Base-by-base conservation (phyloP, 2,329 filamentous ascomycete genomes). In the Capronia coronata region DNA sequence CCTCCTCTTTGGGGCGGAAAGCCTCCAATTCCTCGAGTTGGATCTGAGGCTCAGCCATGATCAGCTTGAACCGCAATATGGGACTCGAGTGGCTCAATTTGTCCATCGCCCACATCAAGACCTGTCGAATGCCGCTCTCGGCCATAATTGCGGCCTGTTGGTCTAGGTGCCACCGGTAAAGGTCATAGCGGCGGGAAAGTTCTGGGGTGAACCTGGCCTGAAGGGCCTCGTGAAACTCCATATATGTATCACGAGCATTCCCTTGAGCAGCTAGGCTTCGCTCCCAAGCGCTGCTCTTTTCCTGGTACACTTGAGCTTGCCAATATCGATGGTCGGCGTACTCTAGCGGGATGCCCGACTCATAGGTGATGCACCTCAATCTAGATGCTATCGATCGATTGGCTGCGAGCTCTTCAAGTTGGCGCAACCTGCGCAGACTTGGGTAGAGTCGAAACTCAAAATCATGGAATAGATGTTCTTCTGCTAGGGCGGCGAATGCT, bases 131-230 rank as follows among this genome's bases (percentile, higher is more conserved):
- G 9, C 22, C 25, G 40, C 11, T 10, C 38, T 52, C 29, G 14
- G 49, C 55, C 40, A 58, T 49, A 18, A 29, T 22, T 22, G 38
- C 48, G 5, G 53, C 53, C 44, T 58, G 49, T 19, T 54, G 47
- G 37, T 58, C 55, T n/a, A 58, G 46, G 35, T 56, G 51, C 55
- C 53, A 56, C 8, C 55, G 39, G 22, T 56, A 58, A n/a, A 56
- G 32, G 21, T 54, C 47, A 46, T 58, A 58, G 22, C 39, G 34
- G 16, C 37, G 38, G 18, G 42, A 23, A 2, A 58, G 32, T 23
- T 56, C 50, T 9, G 47, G 13, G 2, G 49, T 49, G 46, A 58
- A 58, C 14, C 53, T 43, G 29, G 53, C 43, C 42, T 58, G 53
- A 13, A 58, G 50, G 14, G 2, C 25, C 35, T 46, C 47, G 18